Percentiles rank a stretch among this genome's conserved stretches.
These are phyloP conservation scores for Moniliella sp. DNA, from an alignment of 1,284 basidiomycete genomes.

Conservation along the genomic window DNA sequence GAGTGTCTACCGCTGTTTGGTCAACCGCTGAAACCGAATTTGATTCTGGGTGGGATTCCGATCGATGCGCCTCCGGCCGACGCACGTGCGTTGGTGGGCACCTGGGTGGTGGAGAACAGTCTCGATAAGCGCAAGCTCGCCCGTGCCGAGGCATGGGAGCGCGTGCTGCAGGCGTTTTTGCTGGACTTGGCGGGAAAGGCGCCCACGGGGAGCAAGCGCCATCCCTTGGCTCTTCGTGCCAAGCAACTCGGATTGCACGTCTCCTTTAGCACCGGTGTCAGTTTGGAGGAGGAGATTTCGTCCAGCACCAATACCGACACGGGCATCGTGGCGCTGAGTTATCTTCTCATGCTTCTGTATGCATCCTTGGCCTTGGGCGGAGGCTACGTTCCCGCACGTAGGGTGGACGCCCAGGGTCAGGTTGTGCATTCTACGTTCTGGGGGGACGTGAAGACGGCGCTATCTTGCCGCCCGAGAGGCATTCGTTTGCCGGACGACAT, in stretches of 20 bases:
- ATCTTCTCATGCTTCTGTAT: constrained; percentile 92
- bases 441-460: too few species aligned
- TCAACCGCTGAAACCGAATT: constrained; percentile 68
- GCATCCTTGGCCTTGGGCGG: constrained; percentile 63
- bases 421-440: background rate
- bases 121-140: constrained; percentile 41
- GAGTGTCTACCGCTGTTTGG: constrained; percentile 78
- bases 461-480: too few species aligned
- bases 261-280: constrained; percentile 71
- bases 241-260: constrained; percentile 44
- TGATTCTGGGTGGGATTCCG: constrained; percentile 60
- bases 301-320: constrained; percentile 88
- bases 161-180: constrained; percentile 37
- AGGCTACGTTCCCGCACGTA: constrained; percentile 1
- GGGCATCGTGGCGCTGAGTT: constrained; percentile 67
- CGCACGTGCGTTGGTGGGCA: constrained; percentile 63
- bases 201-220: constrained; percentile 33
- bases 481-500: background rate
- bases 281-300: constrained; percentile 80
- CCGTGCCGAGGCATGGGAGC: constrained; percentile 75
- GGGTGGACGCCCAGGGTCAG: constrained; percentile 35
- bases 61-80: constrained; percentile 26
- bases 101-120: constrained; percentile 71
- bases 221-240: constrained; percentile 9
- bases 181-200: constrained; percentile 7